Evolutionary conservation across 495 filamentous ascomycete species (phyloP), one percentile per base, ranked within the genome.

Genomic region (Pseudoneurospora amorphoporcata): DNA sequence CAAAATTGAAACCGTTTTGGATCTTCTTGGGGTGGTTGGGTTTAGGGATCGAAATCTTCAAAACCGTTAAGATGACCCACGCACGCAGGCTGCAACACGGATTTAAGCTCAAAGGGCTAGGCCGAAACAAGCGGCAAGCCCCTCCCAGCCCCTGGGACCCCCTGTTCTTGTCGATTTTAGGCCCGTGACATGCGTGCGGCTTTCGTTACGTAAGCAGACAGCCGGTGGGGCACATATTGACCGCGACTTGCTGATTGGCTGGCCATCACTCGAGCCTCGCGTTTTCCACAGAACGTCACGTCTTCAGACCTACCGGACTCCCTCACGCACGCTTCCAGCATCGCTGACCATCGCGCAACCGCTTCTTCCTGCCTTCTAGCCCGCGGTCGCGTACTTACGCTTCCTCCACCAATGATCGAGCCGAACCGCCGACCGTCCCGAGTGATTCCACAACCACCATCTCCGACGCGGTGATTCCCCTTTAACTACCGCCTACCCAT

Each of bases 251-350:
- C 58, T 72, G 71, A 72, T 72, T 72, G 71, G 71, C 47, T 32
- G n/a, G 39, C 29, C 9, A 39, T 65, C 53, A 68, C 29, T 43
- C 29, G 75, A 75, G 70, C 72, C 73, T 76, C 77, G 76, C 76
- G 77, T 80, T 76, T 80, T 79, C 74, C 47, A 23, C 23, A 73
- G 74, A 80, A 80, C 78, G 78, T 80, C 78, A 80, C 78, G 76
- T 80, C 78, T 72, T 79, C 73, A 53, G 68, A 71, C 75, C 70
- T 73, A 10, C 61, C 41, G 7, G 75, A 53, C 61, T 40, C 39
- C 71, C 4, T 65, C 69, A 73, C 39, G 10, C 69, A 73, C 39
- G 10, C 75, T 69, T 79, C 74, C 78, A 76, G 42, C 75, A 75
- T 73, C 73, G 71, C 75, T 73, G 70, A 65, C 69, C 77, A 74